Conservation (phyloP, 73 alveolate species). For the Paramecium tetraurelia region DNA sequence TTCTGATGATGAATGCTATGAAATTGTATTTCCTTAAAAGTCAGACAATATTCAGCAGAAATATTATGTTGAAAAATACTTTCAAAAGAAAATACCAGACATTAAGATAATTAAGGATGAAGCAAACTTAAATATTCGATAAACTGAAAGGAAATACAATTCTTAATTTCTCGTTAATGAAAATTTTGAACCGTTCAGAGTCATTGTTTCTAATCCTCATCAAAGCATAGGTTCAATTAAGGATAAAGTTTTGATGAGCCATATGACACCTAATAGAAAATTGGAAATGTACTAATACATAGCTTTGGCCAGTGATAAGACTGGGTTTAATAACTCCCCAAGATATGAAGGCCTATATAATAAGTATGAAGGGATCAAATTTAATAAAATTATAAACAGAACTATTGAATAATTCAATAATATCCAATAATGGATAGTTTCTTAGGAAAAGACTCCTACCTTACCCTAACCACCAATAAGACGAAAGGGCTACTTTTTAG, state of each 20-base stretch:
- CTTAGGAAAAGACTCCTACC: background rate
- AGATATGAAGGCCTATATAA: background rate
- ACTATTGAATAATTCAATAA: background rate
- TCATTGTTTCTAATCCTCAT: background rate
- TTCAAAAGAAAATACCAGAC: slow-evolving; percentile 11
- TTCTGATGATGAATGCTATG: slow-evolving; percentile 49
- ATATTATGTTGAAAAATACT: background rate
- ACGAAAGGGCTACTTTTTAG: background rate
- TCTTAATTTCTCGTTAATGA: background rate
- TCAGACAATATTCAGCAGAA: background rate
- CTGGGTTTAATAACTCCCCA: background rate
- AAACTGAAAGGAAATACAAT: background rate
- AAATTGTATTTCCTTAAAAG: slow-evolving; percentile 1
- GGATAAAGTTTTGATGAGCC: slow-evolving; percentile 16
- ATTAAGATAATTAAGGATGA: background rate
- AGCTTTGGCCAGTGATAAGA: slow-evolving; percentile 15
- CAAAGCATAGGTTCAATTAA: background rate
- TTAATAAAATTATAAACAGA: background rate
- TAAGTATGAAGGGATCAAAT: background rate
- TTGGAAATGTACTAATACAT: slow-evolving; percentile 27
- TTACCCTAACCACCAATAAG: background rate
- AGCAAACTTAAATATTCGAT: slow-evolving; percentile 26
- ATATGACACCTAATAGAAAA: slow-evolving; percentile 49
- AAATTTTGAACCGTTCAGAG: background rate
- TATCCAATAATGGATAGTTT: background rate